These are phyloP conservation scores for Amanita pseudoporphyria DNA, from an alignment of 768 basidiomycete genomes.

Conservation along the genomic window DNA sequence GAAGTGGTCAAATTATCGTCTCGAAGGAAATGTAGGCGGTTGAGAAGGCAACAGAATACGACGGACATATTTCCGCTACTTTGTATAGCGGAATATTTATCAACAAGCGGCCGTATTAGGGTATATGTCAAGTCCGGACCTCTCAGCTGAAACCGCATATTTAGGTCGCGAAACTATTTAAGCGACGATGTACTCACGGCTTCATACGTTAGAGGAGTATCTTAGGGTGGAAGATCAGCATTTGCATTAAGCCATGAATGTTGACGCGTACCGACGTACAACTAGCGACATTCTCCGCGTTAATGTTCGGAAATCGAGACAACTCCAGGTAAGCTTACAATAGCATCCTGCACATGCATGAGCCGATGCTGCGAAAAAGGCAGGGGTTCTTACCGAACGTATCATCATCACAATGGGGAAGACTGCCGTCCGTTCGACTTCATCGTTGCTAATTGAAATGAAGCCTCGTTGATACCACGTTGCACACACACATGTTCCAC, in stretches of 20 bases:
- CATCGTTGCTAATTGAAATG: slow-evolving; percentile 25
- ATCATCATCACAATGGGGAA: slow-evolving; percentile 82
- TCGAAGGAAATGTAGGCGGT: slow-evolving; percentile 75
- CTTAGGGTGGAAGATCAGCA: slow-evolving; percentile 25
- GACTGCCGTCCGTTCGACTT: slow-evolving; percentile 50
- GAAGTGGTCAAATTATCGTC: no score
- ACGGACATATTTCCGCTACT: slow-evolving; percentile 69
- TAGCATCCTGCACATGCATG: slow-evolving; percentile 40
- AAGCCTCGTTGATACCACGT: slow-evolving; percentile 2
- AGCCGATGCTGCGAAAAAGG: slow-evolving; percentile 9
- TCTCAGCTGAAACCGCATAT: slow-evolving; percentile 39
- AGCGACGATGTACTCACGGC: slow-evolving; percentile 38
- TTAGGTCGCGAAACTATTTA: background rate
- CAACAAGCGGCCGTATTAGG: slow-evolving; percentile 76
- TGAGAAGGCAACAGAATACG: slow-evolving; percentile 83
- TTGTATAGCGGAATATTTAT: slow-evolving; percentile 75
- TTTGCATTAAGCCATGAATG: background rate
- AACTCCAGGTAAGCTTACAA: slow-evolving; percentile 29
- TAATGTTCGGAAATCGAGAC: background rate
- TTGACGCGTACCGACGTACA: slow-evolving; percentile 54
- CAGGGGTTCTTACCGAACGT: slow-evolving; percentile 31
- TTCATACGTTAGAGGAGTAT: slow-evolving; percentile 78
- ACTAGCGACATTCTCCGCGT: slow-evolving; percentile 25
- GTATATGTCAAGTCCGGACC: slow-evolving; percentile 89
- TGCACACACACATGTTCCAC: slow-evolving; percentile 12